A percentile compares a stretch with the other conserved stretches of the same genome.
phyloP scores from a whole-genome alignment of 768 basidiomycete genomes.

The Gyrodon lividus region DNA sequence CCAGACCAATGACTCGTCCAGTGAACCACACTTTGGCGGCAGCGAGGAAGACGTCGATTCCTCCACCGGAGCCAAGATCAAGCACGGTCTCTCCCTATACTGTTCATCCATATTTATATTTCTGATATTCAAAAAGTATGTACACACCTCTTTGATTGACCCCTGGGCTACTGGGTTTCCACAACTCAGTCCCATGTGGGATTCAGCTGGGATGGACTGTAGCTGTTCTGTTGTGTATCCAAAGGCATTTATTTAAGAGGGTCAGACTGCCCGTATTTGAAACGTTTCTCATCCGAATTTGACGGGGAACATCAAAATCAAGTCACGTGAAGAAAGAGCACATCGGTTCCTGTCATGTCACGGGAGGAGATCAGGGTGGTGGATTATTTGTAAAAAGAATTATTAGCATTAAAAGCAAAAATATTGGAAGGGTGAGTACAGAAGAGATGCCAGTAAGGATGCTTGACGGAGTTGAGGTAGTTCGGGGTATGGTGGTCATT shows the following conservation, averaged over 20 bases:
- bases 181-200: constrained; percentile 53
- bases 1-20: constrained; percentile 55
- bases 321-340: too few species aligned
- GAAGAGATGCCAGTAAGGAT: too few species aligned
- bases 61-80: constrained; percentile 58
- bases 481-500: too few species aligned
- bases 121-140: not conserved
- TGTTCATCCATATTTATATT: not conserved
- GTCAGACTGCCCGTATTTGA: too few species aligned
- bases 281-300: constrained; percentile 62
- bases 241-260: constrained; percentile 29
- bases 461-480: too few species aligned
- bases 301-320: constrained; percentile 67
- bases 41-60: constrained; percentile 55
- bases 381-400: too few species aligned
- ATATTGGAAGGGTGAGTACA: too few species aligned
- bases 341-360: too few species aligned
- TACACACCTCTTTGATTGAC: constrained; percentile 42
- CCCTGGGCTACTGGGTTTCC: constrained; percentile 52
- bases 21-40: constrained; percentile 46
- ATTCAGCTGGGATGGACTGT: constrained; percentile 38
- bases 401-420: too few species aligned
- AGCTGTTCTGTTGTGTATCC: constrained; percentile 49
- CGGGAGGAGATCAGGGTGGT: too few species aligned
- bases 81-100: constrained; percentile 54